phyloP scores from a whole-genome alignment of 1,139 yeast genomes.

The Saccharomyces hybrid region DNA sequence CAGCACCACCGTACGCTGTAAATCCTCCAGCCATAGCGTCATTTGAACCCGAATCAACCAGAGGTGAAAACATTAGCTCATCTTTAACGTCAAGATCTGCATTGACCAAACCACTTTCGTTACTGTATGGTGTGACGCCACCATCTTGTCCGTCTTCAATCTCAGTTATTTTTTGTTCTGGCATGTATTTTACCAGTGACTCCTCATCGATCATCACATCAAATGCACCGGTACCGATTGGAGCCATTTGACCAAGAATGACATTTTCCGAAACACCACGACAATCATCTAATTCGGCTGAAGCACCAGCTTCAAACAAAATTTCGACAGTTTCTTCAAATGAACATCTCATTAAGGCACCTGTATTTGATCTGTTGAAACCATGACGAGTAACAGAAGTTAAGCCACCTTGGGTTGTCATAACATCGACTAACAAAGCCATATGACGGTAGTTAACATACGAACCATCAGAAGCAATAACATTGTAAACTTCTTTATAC shows the following conservation, averaged over 20 bases:
- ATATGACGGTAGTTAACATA: conserved; percentile 97
- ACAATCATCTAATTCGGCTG: conserved; percentile 96
- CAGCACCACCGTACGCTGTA: conserved; percentile 78
- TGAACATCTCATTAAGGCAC: conserved; percentile 98
- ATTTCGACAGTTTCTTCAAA: conserved; percentile 99
- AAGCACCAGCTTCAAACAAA: conserved; percentile 93
- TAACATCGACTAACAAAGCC: conserved; percentile 94
- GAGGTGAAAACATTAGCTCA: conserved; percentile 89
- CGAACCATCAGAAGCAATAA: conserved; percentile 98
- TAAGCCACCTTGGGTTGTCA: conserved; percentile 97
- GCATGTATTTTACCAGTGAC: conserved; percentile 52
- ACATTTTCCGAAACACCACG: conserved; percentile 98
- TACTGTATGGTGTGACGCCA: conserved; percentile 91
- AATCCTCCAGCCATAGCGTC: conserved; percentile 77
- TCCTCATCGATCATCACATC: conserved; percentile 93
- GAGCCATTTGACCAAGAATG: conserved; percentile 97
- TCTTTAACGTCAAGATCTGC: conserved; percentile 70
- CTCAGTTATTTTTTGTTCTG: conserved; percentile 34
- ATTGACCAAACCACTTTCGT: conserved; percentile 66
- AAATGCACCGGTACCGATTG: conserved; percentile 97
- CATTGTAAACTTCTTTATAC: conserved; percentile 89
- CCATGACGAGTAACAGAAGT: conserved; percentile 99
- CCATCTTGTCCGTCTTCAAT: conserved; percentile 58
- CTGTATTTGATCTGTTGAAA: conserved; percentile 96
- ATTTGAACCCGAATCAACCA: conserved; percentile 77